phyloP scores from a whole-genome alignment of 2,329 filamentous ascomycete species.

The Venturia aucupariae region DNA sequence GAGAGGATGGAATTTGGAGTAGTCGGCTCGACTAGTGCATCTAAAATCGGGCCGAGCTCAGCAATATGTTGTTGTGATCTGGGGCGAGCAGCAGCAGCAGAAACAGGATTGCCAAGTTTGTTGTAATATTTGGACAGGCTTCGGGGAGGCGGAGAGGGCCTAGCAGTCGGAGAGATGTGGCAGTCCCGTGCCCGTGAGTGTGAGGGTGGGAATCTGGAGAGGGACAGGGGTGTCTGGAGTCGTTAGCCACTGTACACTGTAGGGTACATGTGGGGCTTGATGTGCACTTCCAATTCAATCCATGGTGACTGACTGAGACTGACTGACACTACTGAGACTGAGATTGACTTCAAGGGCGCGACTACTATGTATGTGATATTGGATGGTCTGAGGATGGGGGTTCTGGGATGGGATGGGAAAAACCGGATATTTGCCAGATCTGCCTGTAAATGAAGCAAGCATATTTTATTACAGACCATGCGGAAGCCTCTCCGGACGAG shows the following conservation, averaged over 20 bases:
- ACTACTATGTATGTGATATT: too few relatives aligned
- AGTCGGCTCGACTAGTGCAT: slow-evolving; percentile 3
- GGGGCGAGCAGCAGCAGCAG: not conserved
- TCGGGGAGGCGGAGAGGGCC: not conserved
- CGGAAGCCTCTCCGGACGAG: not conserved
- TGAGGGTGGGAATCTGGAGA: slow-evolving; percentile 1
- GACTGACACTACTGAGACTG: too few relatives aligned
- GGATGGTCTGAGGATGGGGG: not conserved
- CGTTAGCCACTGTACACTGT: not conserved
- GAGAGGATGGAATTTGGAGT: slow-evolving; percentile 4
- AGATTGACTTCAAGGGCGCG: not conserved
- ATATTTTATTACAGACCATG: not conserved
- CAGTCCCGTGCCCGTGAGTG: not conserved
- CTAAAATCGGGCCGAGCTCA: slow-evolving; percentile 3
- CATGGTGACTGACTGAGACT: too few relatives aligned
- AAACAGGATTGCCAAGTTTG: not conserved
- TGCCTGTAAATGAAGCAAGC: not conserved
- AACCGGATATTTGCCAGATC: not conserved
- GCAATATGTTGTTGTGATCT: slow-evolving; percentile 1
- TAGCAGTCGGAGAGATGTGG: not conserved
- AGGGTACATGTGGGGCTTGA: not conserved
- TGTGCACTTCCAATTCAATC: too few relatives aligned
- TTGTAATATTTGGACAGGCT: not conserved
- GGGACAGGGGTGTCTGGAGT: not conserved
- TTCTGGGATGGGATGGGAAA: not conserved